Base-by-base conservation (phyloP, 2,329 filamentous ascomycete species). In the Magnaporthales sp. region DNA sequence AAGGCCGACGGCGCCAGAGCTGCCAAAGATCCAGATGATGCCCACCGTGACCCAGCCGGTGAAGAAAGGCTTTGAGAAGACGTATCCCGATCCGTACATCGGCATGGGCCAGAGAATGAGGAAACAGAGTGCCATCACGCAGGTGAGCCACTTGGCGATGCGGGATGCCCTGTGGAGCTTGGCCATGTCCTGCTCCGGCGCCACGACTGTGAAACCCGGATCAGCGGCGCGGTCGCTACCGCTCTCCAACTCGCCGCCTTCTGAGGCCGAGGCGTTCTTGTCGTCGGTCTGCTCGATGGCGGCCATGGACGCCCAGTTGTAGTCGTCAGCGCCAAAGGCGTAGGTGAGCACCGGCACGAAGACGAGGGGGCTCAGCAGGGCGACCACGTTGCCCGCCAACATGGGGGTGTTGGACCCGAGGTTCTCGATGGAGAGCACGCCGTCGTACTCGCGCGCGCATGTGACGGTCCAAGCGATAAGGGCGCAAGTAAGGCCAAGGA, bases 51-150 rank as follows among this genome's bases (percentile, higher is more conserved):
- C 86, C 91, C 91, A 94, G 62, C 91, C 91, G 0, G 90, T 91
- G 77, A 94, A 95, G 81, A 95, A 95, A 27, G 82, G 83, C 80
- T 91, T 90, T 76, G 84, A 88, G 78, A 95, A 96, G 66, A 97
- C 84, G 74, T 97, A 97, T 0, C 85, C 85, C 0, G 84, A 83
- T 11, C 92, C 93, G 74, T 95, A 97, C 87, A 97, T 88, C 1
- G 93, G 93, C 84, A 97, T 94, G 0, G 93, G 93, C 92, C 93
- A 97, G 19, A 97, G 84, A 1, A 97, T 82, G 0, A 97, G 80
- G 67, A 96, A 81, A 0, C 86, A 83, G 0, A 96, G 68, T 0
- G 91, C 91, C 79, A 22, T 65, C 22, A 22, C 15, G 13, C 51
- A 7, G 26, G 62, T 64, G 10, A 64, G 32, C 62, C 62, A 51